Base-by-base conservation (phyloP, 2,329 filamentous ascomycete species). In the Fusarium sp. region DNA sequence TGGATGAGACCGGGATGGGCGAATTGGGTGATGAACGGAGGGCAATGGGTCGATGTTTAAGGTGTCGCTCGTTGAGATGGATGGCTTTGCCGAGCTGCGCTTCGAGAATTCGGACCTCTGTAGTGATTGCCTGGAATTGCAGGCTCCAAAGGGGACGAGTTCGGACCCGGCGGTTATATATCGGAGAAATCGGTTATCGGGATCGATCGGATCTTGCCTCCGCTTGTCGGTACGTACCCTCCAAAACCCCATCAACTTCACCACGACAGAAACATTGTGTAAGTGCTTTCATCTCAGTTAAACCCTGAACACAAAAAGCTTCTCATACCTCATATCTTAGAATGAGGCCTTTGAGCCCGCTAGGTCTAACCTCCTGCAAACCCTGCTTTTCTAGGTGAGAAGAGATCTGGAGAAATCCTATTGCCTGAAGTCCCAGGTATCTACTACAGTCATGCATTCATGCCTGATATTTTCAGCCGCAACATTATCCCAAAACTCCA, bases 81-180 rank as follows among this genome's bases (percentile, higher is more conserved):
- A 53, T 44, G 31, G 49, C 5, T 78, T 78, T 79, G 66, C 75
- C 74, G 75, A 79, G 73, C 73, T 75, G 75, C 77, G 73, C 72
- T 75, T 74, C 78, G 76, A 68, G 72, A 79, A 77, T 73, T 74
- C 70, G 65, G 66, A 73, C 67, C 64, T 74, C 65, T 27, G n/a
- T 53, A 6, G 49, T 53, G 49, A 7, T 44, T 80, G 79, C 80
- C 81, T 82, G 79, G 77, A 80, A 78, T 78, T 79, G 62, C 75
- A 81, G 80, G 81, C 79, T 67, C 27, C 64, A 77, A 78, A 20
- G 17, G n/a, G 33, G 22, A 64, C 38, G 35, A 53, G 40, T 33
- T 55, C 64, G 61, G 61, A 36, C 6, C 42, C 22, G 46, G 55
- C 79, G 79, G 80, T 44, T 79, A 81, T 81, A 77, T 73, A 61